Conservation (phyloP, 108 stramenopile genomes). For the Asterionellopsis glacialis region DNA sequence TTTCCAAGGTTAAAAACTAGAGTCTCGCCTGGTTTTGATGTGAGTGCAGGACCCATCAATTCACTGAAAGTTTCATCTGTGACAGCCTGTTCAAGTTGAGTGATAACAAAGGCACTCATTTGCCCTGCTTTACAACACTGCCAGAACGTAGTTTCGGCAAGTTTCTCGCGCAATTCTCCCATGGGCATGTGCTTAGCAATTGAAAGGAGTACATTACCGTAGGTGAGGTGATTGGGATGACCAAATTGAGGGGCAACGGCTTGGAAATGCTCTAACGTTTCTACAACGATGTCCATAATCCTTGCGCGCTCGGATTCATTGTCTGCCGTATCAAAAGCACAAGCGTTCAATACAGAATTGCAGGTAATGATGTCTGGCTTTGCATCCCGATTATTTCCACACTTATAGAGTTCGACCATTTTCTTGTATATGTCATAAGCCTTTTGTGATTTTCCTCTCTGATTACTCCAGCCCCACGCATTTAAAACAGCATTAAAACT, state of each 20-base stretch:
- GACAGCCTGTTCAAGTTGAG: conserved; percentile 9
- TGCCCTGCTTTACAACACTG: conserved; percentile 20
- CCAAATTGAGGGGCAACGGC: conserved; percentile 11
- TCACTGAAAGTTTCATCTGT: conserved; percentile 2
- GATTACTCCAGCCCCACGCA: conserved; percentile 38
- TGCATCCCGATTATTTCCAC: conserved; percentile 26
- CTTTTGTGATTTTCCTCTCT: conserved; percentile 11
- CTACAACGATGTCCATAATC: conserved; percentile 20
- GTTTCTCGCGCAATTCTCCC: background rate
- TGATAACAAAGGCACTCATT: conserved; percentile 14
- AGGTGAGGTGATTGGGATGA: conserved; percentile 25
- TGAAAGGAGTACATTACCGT: conserved; percentile 18
- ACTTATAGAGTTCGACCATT: conserved; percentile 38
- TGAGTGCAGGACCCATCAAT: conserved; percentile 20
- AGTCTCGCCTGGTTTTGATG: conserved; percentile 3
- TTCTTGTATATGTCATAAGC: conserved; percentile 19
- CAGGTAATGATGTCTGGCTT: conserved; percentile 50
- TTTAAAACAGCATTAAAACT: conserved; percentile 58
- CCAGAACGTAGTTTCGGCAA: conserved; percentile 27
- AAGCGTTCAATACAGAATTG: conserved; percentile 56
- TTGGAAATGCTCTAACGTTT: conserved; percentile 24
- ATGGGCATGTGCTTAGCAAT: conserved; percentile 21
- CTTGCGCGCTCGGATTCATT: conserved; percentile 8
- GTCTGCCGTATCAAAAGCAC: conserved; percentile 23
- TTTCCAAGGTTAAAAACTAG: conserved; percentile 12